Evolutionary conservation across 306 rosid genomes (phyloP).

Genomic region (Prunus dulcis): DNA sequence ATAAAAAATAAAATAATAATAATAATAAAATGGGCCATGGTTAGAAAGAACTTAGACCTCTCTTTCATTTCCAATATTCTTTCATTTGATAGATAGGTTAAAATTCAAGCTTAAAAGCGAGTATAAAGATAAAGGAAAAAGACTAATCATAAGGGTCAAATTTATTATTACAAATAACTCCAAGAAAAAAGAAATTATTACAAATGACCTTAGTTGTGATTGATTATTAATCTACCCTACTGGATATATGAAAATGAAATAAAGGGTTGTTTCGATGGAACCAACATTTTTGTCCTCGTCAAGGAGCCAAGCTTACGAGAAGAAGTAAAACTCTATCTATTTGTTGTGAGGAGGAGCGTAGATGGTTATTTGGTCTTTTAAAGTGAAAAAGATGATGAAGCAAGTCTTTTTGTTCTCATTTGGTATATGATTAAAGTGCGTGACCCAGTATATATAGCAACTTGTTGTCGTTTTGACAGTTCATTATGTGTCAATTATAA

Average conservation of each 20-base stretch:
- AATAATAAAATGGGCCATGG: neutral
- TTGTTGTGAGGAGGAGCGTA: neutral
- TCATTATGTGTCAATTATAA: neutral
- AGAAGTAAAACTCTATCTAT: too few relatives aligned
- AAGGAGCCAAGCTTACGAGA: too few relatives aligned
- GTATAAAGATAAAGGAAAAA: neutral
- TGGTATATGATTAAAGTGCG: neutral
- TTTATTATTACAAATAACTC: neutral
- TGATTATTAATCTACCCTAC: neutral
- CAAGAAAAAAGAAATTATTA: neutral
- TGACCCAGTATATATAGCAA: neutral
- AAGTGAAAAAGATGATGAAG: neutral
- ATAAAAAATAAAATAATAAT: neutral
- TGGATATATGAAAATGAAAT: neutral
- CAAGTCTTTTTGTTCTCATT: neutral
- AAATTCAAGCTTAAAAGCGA: neutral
- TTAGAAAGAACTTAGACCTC: neutral
- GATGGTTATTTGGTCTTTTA: neutral
- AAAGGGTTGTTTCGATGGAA: neutral
- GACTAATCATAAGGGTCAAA: neutral
- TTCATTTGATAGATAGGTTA: neutral
- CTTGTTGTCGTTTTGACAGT: slow-evolving; percentile 4
- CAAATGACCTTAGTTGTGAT: neutral
- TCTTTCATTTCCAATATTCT: neutral
- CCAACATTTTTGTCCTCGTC: neutral